Evolutionary conservation across 169 alveolate species (phyloP).

Genomic region (Perkinsus olseni): DNA sequence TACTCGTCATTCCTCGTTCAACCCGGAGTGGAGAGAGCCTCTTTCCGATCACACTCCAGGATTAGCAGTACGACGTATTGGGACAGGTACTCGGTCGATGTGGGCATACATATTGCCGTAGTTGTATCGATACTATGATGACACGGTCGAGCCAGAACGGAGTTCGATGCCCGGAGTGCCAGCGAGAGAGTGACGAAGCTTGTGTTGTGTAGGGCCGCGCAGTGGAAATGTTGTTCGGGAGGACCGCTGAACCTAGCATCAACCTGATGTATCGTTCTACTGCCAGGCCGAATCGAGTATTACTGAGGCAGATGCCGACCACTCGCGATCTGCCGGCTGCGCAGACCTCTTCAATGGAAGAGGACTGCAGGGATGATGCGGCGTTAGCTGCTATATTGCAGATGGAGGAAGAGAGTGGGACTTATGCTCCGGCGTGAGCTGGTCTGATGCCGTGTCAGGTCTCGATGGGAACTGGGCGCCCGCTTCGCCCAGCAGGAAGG

Average conservation of each 20-base stretch:
- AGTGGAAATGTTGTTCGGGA: no score
- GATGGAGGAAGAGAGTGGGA: neutral
- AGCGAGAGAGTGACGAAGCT: neutral
- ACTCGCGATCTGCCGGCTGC: neutral
- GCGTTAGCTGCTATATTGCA: neutral
- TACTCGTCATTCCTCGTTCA: no score
- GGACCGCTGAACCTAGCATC: neutral
- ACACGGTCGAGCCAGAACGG: neutral
- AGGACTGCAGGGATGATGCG: neutral
- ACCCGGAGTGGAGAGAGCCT: no score
- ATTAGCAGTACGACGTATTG: no score
- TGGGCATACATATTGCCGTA: neutral
- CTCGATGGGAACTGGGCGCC: no score
- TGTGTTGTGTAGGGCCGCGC: neutral
- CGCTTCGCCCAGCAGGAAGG: no score
- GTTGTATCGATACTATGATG: neutral
- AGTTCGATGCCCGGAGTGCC: neutral
- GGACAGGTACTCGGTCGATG: neutral
- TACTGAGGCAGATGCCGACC: neutral
- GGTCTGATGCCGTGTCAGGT: no score
- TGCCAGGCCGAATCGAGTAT: neutral
- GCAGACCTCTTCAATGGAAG: neutral
- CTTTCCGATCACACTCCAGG: no score
- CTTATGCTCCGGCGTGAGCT: no score
- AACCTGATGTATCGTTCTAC: neutral